phyloP scores from a whole-genome alignment of 2,329 filamentous ascomycete species.

The Chaetomiaceae sp. region DNA sequence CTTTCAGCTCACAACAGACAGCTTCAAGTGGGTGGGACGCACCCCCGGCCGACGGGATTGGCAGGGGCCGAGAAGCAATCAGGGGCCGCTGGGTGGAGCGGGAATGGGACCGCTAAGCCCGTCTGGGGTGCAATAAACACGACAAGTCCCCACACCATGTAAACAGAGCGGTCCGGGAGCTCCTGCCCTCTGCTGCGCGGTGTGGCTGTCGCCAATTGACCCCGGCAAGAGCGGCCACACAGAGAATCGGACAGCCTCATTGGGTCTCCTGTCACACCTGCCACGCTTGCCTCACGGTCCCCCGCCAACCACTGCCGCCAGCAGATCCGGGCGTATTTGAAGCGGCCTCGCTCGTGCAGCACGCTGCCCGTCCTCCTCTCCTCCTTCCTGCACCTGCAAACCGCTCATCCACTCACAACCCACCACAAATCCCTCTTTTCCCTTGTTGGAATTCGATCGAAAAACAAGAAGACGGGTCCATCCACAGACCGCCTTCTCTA shows the following conservation, averaged over 20 bases:
- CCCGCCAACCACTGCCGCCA: slow-evolving; percentile 20
- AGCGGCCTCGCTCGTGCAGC: slow-evolving; percentile 22
- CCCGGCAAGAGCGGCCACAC: slow-evolving; percentile 17
- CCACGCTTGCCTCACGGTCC: slow-evolving; percentile 4
- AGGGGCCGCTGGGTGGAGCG: slow-evolving; percentile 12
- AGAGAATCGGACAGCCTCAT: slow-evolving; percentile 17
- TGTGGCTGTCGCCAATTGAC: slow-evolving; percentile 13
- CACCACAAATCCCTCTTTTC: slow-evolving; percentile 22
- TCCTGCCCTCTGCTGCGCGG: slow-evolving; percentile 9
- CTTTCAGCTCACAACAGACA: slow-evolving; percentile 18
- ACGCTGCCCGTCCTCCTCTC: slow-evolving; percentile 18
- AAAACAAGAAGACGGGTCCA: slow-evolving; percentile 29
- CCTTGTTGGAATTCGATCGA: slow-evolving; percentile 26
- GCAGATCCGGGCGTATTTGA: slow-evolving; percentile 24
- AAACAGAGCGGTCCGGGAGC: slow-evolving; percentile 21
- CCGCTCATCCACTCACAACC: slow-evolving; percentile 22
- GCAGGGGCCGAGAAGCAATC: slow-evolving; percentile 18
- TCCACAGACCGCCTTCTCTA: slow-evolving; percentile 30
- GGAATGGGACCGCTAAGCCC: slow-evolving; percentile 19
- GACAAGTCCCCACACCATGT: slow-evolving; percentile 21
- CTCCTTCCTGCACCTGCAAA: slow-evolving; percentile 14
- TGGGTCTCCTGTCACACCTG: slow-evolving; percentile 15
- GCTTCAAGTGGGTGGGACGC: slow-evolving; percentile 18
- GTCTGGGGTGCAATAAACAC: slow-evolving; percentile 25
- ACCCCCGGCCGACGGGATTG: slow-evolving; percentile 10